Percentiles rank a stretch among this genome's conserved stretches.
Evolutionary conservation across 257 asterid genomes (phyloP).

Genomic region (Scutellaria galericulata): DNA sequence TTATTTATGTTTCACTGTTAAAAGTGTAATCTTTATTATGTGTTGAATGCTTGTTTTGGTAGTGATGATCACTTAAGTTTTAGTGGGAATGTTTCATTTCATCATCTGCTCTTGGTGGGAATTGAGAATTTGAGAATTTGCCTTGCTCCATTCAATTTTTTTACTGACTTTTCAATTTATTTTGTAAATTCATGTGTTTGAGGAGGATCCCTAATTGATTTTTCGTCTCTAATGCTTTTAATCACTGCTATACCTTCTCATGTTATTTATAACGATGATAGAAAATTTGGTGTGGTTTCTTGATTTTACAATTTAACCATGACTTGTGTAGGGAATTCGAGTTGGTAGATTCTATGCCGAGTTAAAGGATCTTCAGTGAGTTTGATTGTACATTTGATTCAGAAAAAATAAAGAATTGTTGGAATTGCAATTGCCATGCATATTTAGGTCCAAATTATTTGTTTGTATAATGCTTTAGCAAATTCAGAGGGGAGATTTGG

Average conservation of each 20-base stretch:
- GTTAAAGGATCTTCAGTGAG: conserved; percentile 9
- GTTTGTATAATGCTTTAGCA: conserved; percentile 14
- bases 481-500: conserved; percentile 4
- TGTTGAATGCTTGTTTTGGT: background rate
- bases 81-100: conserved; percentile 16
- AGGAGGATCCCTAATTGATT: conserved; percentile 33
- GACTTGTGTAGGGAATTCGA: conserved; percentile 6
- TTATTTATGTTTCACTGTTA: conserved; percentile 15
- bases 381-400: too few species aligned
- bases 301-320: conserved; percentile 4
- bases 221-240: background rate
- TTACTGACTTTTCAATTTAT: conserved; percentile 23
- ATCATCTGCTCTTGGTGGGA: conserved; percentile 13
- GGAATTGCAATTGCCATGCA: background rate
- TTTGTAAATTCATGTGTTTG: conserved; percentile 14
- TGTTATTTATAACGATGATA: background rate
- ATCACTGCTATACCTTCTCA: background rate
- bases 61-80: conserved; percentile 18
- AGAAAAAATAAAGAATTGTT: background rate
- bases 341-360: background rate
- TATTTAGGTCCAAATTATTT: background rate
- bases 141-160: conserved; percentile 12
- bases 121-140: conserved; percentile 3
- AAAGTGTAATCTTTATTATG: conserved; percentile 1
- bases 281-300: conserved; percentile 1